phyloP scores from a whole-genome alignment of 805 yeast genomes.

The Saccharomycopsis schoenii region DNA sequence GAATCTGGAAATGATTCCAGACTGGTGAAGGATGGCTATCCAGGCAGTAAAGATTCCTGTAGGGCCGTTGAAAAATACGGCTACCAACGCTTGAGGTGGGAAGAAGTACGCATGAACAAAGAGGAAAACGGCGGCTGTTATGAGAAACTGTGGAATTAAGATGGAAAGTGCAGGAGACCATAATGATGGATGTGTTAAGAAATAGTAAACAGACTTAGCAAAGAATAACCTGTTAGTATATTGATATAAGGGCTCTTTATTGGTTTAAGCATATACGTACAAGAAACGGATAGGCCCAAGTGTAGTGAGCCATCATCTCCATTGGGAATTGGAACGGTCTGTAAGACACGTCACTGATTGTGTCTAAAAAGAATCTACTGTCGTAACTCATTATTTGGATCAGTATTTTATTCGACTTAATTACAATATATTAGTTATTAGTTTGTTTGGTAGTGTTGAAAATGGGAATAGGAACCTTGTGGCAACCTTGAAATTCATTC shows the following conservation, averaged over 20 bases:
- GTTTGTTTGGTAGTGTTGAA: not conserved
- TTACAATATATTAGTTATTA: no score
- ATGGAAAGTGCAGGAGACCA: conserved; percentile 16
- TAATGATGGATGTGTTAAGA: conserved; percentile 7
- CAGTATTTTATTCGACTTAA: no score
- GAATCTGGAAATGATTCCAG: conserved; percentile 24
- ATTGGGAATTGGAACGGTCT: conserved; percentile 16
- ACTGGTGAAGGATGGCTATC: conserved; percentile 24
- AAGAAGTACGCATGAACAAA: conserved; percentile 15
- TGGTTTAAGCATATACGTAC: conserved; percentile 1
- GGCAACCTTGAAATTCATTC: no score
- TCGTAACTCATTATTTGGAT: conserved; percentile 7
- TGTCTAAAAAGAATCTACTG: not conserved
- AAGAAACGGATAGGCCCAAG: conserved; percentile 17
- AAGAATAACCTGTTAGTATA: not conserved
- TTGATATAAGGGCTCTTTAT: not conserved
- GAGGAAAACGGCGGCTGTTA: conserved; percentile 14
- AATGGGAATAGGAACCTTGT: no score
- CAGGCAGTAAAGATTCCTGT: conserved; percentile 19
- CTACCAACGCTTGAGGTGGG: conserved; percentile 19
- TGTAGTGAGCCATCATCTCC: conserved; percentile 3
- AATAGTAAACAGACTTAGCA: conserved; percentile 15
- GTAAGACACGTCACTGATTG: conserved; percentile 6
- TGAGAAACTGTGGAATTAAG: conserved; percentile 18
- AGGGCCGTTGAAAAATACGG: conserved; percentile 20